Percentiles rank a stretch among this genome's conserved stretches.
Evolutionary conservation across 192 early-diverging fungal genomes (phyloP).

Genomic region (Oehlia diaphana): DNA sequence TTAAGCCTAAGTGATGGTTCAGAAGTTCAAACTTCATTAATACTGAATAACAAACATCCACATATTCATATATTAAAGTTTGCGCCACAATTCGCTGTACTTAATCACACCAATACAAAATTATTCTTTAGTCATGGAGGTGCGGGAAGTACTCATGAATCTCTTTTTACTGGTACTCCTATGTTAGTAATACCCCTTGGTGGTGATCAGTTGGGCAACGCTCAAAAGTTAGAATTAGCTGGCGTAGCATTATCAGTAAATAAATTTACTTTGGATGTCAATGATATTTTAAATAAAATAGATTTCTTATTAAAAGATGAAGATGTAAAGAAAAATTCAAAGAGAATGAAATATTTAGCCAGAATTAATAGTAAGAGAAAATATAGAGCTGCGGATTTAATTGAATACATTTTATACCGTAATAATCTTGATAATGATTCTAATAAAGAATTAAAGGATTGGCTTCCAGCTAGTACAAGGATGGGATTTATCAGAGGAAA

Average conservation of each 20-base stretch:
- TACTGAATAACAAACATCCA: slow-evolving; percentile 8
- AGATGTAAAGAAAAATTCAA: no score
- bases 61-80: slow-evolving; percentile 21
- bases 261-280: no score
- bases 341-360: slow-evolving; percentile 14
- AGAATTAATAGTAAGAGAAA: slow-evolving; percentile 27
- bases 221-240: no score
- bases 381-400: slow-evolving; percentile 11
- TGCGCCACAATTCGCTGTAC: slow-evolving; percentile 37
- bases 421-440: background rate
- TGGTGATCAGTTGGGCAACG: no score
- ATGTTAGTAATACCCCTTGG: no score
- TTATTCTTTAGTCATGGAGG: background rate
- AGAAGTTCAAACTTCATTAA: background rate
- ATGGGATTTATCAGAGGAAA: no score
- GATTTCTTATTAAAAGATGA: no score
- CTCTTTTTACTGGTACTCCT: slow-evolving; percentile 19
- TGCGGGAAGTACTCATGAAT: no score
- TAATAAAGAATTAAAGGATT: background rate
- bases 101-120: slow-evolving; percentile 29
- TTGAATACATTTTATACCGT: background rate
- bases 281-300: no score
- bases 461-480: no score
- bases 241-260: no score
- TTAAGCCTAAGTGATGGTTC: background rate